Evolutionary conservation across 306 rosid species (phyloP).

Genomic region (Cyamopsis tetragonoloba): DNA sequence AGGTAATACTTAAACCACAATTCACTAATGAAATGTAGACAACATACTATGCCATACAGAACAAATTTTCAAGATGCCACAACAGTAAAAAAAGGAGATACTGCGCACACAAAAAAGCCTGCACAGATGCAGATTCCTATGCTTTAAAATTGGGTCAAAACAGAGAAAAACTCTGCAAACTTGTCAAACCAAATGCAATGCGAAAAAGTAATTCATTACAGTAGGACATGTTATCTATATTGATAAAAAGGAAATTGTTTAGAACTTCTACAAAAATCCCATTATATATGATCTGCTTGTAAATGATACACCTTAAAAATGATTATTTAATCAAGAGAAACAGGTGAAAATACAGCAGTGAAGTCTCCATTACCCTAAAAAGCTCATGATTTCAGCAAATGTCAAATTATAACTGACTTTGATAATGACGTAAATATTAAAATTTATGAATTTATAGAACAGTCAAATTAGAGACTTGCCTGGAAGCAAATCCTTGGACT

Average conservation of each 20-base stretch:
- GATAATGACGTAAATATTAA: background rate
- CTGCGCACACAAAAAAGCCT: background rate
- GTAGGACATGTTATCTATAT: background rate
- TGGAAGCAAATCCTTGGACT: slow-evolving; percentile 89
- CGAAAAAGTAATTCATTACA: background rate
- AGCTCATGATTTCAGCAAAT: background rate
- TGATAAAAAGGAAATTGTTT: background rate
- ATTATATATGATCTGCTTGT: background rate
- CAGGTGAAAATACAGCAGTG: background rate
- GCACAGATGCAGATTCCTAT: background rate
- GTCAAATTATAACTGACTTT: background rate
- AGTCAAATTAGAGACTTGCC: slow-evolving; percentile 50
- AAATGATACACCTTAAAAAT: background rate
- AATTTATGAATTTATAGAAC: background rate
- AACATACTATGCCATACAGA: background rate
- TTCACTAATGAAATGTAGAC: slow-evolving; percentile 18
- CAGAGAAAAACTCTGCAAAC: background rate
- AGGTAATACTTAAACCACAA: background rate
- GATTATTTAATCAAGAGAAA: background rate
- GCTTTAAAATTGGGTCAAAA: background rate
- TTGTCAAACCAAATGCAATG: background rate
- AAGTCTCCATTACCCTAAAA: background rate
- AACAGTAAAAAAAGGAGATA: background rate
- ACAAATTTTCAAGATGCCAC: background rate
- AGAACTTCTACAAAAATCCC: background rate